Base-by-base conservation (phyloP, 331 rosid species). In the Acacia concinna region DNA sequence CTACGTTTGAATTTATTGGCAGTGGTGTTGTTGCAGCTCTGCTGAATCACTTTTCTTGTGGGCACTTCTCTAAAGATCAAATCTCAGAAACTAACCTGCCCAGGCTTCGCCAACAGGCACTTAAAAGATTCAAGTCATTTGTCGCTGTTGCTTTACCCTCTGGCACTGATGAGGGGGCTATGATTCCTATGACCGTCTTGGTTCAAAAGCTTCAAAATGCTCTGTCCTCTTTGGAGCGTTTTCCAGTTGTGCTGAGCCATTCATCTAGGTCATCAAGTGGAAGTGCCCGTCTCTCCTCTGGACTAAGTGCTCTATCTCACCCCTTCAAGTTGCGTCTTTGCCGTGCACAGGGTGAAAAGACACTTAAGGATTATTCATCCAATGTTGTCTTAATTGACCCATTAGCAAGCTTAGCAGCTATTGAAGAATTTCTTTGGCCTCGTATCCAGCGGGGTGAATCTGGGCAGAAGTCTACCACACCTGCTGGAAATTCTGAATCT, bases 181-280 rank as follows among this genome's bases (percentile, higher is more conserved):
- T 62, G 37, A 69, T 88, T 84, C 91, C 94, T 11, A 91, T 96
- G 99, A 81, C 94, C 68, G 88, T 96, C 77, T 81, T 96, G 76
- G 89, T 96, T 74, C 97, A 96, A 88, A 96, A 96, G 88, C 97
- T 96, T 82, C 99, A 96, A 84, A 90, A 91, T 90, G 98, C 99
- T 80, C 83, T 96, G 86, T 93, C 99, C 57, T 96, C 99, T 66
- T 86, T 93, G 79, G 99, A 96, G 85, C 97, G 97, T 73, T 96
- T 96, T 81, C 98, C 98, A 28, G 99, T 96, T 51, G 94, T 96
- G 85, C 86, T 96, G 84, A 96, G 98, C 84, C 99, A 93, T 86
- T 90, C 99, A 71, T 78, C 98, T 65, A 91, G 99, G 85, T 88
- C 99, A 79, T 84, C 97, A 72, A 77, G 84, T 88, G 99, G 98